Evolutionary conservation across 2,329 filamentous ascomycete species (phyloP), one percentile per base, ranked within the genome.

Genomic region (Alternaria incomplexa): DNA sequence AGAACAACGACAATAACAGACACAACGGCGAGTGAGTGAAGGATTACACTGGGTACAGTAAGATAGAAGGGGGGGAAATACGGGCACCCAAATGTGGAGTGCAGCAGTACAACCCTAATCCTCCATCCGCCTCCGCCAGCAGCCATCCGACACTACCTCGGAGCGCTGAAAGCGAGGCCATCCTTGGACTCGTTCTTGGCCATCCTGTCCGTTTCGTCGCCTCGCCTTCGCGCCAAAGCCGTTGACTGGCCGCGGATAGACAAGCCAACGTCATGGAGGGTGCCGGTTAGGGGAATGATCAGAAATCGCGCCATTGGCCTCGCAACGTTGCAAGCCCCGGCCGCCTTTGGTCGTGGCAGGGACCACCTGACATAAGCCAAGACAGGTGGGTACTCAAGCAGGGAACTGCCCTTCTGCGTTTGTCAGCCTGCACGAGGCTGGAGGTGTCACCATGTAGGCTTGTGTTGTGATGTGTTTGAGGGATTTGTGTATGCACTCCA

Each of bases 211-310:
- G 36, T 47, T 9, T 26, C 54, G 54, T 26, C 43, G 43, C 43
- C 48, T 52, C 48, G 48, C 30, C 48, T 52, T 22, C 20, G 28
- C 28, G 48, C 36, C 36, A 52, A 36, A 25, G 28, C 22, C 28
- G 54, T 57, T 36, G 47, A 61, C 48, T 60, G 61, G 63, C 57
- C 61, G 10, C 56, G 28, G 55, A 30, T 40, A 25, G 36, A 63
- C 52, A 55, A 50, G 47, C 62, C 47, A 58, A 76, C 75, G 75
- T 78, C 76, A 78, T 75, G 36, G 70, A 70, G 72, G 59, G 50
- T 46, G 58, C 73, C 71, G 17, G 57, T 66, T 65, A 32, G 30
- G 73, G 75, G 52, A 77, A 65, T 68, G 74, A 78, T 76, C 66
- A 70, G 69, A 69, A 59, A 12, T 45, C 44, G 44, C 28, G 65